A percentile compares a stretch with the other conserved stretches of the same genome.
phyloP scores from a whole-genome alignment of 73 alveolate genomes.

The Paramecium octaurelia region DNA sequence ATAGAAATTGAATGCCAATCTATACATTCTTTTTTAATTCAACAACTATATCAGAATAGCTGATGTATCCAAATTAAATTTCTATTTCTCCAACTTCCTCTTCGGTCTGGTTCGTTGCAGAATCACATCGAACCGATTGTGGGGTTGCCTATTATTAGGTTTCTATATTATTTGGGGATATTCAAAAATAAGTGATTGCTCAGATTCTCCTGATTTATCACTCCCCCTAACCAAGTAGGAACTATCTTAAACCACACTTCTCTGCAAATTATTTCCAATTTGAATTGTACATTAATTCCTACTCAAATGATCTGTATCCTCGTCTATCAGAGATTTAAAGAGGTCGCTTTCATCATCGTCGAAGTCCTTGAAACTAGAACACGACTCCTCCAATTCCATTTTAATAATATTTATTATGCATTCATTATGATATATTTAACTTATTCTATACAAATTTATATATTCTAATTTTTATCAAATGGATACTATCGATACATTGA shows the following conservation, averaged over 20 bases:
- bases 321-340: background rate
- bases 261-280: background rate
- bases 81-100: background rate
- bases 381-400: background rate
- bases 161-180: background rate
- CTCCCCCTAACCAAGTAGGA: background rate
- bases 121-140: background rate
- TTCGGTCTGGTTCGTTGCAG: background rate
- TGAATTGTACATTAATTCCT: background rate
- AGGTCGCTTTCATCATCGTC: background rate
- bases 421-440: background rate
- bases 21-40: background rate
- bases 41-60: background rate
- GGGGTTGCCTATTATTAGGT: background rate
- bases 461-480: background rate
- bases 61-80: conserved; percentile 2
- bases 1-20: background rate
- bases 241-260: background rate
- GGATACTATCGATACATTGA: background rate
- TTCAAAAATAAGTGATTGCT: background rate
- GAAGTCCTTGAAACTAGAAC: background rate
- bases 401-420: background rate
- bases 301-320: background rate
- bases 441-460: background rate
- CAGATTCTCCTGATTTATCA: background rate